phyloP scores from a whole-genome alignment of 2,329 filamentous ascomycete species.

The Tolypocladium ophioglossoides region DNA sequence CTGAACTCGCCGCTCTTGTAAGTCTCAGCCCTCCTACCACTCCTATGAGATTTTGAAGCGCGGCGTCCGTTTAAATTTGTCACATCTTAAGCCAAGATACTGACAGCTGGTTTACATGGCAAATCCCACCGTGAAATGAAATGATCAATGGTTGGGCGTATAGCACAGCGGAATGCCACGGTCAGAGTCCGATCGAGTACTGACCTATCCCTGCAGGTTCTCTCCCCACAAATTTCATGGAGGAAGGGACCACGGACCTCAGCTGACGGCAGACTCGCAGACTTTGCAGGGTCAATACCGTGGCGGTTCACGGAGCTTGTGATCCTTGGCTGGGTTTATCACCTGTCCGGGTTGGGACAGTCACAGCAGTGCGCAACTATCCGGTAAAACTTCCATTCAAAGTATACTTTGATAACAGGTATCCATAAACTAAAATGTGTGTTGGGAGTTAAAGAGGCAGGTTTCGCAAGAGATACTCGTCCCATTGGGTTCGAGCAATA shows the following conservation, averaged over 20 bases:
- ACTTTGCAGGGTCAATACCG: slow-evolving; percentile 16
- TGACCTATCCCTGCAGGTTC: no score
- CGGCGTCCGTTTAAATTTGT: no score
- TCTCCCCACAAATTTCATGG: slow-evolving; percentile 9
- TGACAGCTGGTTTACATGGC: no score
- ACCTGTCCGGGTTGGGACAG: slow-evolving; percentile 19
- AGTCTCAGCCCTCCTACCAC: no score
- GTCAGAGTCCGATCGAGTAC: no score
- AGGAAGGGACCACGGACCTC: slow-evolving; percentile 23
- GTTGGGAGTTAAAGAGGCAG: slow-evolving; percentile 14
- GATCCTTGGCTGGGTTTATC: slow-evolving; percentile 29
- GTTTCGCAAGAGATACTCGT: slow-evolving; percentile 21
- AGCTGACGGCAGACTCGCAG: slow-evolving; percentile 15
- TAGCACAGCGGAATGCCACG: no score
- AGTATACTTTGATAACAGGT: slow-evolving; percentile 33
- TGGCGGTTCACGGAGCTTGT: slow-evolving; percentile 23
- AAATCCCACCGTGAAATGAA: no score
- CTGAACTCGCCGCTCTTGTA: no score
- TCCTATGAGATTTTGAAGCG: no score
- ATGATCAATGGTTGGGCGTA: no score
- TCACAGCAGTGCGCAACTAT: slow-evolving; percentile 20
- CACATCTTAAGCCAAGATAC: no score
- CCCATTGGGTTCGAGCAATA: slow-evolving; percentile 25
- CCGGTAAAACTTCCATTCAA: slow-evolving; percentile 29
- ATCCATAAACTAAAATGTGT: slow-evolving; percentile 21